Conservation (phyloP, 2,329 filamentous ascomycete genomes). For the Alternaria arborescens region DNA sequence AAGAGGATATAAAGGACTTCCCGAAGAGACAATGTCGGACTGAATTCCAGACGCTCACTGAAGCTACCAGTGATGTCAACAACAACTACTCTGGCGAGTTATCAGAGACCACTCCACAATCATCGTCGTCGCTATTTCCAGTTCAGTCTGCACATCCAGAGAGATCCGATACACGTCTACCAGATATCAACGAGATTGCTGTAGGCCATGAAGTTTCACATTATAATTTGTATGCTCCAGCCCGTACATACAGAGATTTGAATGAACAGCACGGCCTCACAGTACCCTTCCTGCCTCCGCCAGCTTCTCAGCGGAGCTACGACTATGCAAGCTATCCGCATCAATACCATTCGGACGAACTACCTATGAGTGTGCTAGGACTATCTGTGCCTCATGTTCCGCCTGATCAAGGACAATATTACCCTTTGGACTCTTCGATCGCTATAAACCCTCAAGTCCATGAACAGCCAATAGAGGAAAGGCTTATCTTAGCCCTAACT, state of each 20-base stretch:
- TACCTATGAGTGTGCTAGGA: no score
- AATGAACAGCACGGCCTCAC: neutral
- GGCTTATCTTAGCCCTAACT: neutral
- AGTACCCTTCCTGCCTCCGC: neutral
- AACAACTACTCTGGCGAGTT: neutral
- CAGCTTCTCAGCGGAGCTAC: neutral
- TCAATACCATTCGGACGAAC: neutral
- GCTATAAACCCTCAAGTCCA: fast-evolving
- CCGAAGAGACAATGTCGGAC: neutral
- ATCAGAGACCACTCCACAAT: neutral
- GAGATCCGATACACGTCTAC: no score
- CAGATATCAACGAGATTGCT: neutral
- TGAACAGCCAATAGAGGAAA: neutral
- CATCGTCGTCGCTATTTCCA: neutral
- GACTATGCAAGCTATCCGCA: neutral
- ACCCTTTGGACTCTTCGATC: no score
- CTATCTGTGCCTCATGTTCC: neutral
- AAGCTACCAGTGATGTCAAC: neutral
- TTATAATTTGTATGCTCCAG: neutral
- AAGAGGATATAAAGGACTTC: neutral
- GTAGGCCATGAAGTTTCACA: neutral
- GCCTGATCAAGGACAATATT: neutral
- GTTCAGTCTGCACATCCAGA: neutral
- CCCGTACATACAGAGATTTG: neutral
- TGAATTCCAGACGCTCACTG: neutral